Evolutionary conservation across 495 filamentous ascomycete species (phyloP).

Genomic region (Hyaloscypha variabilis): DNA sequence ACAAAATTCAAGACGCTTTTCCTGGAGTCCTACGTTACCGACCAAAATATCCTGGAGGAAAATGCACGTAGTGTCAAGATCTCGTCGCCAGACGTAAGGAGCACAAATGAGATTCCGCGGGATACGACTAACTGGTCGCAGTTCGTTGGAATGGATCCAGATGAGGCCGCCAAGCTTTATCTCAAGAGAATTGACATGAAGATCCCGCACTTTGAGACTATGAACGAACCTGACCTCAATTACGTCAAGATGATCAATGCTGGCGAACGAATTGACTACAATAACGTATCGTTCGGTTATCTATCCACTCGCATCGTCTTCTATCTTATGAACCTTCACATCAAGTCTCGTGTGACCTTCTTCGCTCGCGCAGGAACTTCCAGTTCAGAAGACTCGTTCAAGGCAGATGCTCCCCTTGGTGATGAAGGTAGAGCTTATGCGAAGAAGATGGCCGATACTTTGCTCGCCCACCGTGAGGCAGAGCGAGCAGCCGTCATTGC

Average conservation of each 20-base stretch:
- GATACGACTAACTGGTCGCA: slow-evolving; percentile 41
- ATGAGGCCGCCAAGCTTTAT: slow-evolving; percentile 91
- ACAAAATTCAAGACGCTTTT: slow-evolving; percentile 74
- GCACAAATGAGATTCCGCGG: slow-evolving; percentile 15
- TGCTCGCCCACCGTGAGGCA: slow-evolving; percentile 78
- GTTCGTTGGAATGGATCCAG: slow-evolving; percentile 88
- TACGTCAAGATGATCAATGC: slow-evolving; percentile 99
- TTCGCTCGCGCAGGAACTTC: slow-evolving; percentile 79
- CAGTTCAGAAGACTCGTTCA: slow-evolving; percentile 83
- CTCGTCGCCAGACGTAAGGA: slow-evolving; percentile 77
- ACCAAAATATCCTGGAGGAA: slow-evolving; percentile 92
- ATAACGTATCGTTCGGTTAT: slow-evolving; percentile 95
- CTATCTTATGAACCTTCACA: slow-evolving; percentile 95
- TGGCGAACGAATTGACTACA: slow-evolving; percentile 87
- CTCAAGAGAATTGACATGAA: slow-evolving; percentile 84
- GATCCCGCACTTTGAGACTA: slow-evolving; percentile 95
- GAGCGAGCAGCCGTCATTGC: slow-evolving; percentile 72
- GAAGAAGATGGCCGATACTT: slow-evolving; percentile 79
- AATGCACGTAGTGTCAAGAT: slow-evolving; percentile 98
- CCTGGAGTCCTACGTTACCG: slow-evolving; percentile 92
- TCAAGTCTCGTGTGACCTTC: slow-evolving; percentile 90
- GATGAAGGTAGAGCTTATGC: slow-evolving; percentile 85
- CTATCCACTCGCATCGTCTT: slow-evolving; percentile 96
- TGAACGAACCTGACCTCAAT: slow-evolving; percentile 91
- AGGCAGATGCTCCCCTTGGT: slow-evolving; percentile 82